Evolutionary conservation across 495 filamentous ascomycete species (phyloP).

Genomic region (Penicillium lividum): DNA sequence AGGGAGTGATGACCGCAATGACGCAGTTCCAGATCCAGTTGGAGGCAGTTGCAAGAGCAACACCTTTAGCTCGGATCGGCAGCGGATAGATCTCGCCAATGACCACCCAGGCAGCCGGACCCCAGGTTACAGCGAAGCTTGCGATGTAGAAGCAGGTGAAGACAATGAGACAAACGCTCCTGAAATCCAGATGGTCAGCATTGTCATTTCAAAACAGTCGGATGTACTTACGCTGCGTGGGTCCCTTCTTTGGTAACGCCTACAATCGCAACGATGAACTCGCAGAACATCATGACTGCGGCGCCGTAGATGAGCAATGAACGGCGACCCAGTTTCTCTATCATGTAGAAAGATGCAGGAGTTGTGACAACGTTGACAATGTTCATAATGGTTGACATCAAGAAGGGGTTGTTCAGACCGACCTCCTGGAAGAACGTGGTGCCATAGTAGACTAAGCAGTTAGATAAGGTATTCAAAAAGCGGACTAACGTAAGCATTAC

Average conservation of each 20-base stretch:
- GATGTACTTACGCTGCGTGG: conserved; percentile 23
- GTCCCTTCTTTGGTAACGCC: conserved; percentile 49
- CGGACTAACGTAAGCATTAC: neutral
- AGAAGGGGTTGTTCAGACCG: conserved; percentile 64
- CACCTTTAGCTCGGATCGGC: conserved; percentile 73
- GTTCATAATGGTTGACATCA: conserved; percentile 65
- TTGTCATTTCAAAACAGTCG: neutral
- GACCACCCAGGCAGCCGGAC: conserved; percentile 76
- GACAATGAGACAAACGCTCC: conserved; percentile 51
- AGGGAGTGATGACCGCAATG: conserved; percentile 69
- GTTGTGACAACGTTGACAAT: conserved; percentile 68
- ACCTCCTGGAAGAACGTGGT: conserved; percentile 66
- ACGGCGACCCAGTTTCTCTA: conserved; percentile 75
- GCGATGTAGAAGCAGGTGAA: conserved; percentile 86
- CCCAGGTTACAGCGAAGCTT: conserved; percentile 81
- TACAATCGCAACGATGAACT: conserved; percentile 60
- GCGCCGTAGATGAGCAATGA: conserved; percentile 71
- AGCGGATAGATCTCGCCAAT: conserved; percentile 83
- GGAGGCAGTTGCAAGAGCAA: conserved; percentile 72
- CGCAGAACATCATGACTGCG: conserved; percentile 58
- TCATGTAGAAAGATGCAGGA: conserved; percentile 67
- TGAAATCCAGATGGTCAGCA: neutral
- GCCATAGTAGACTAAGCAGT: conserved; percentile 60
- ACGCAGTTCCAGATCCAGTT: conserved; percentile 83
- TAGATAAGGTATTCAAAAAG: conserved; percentile 7